Conservation (phyloP, 495 filamentous ascomycete genomes). For the Penicillium manginii region DNA sequence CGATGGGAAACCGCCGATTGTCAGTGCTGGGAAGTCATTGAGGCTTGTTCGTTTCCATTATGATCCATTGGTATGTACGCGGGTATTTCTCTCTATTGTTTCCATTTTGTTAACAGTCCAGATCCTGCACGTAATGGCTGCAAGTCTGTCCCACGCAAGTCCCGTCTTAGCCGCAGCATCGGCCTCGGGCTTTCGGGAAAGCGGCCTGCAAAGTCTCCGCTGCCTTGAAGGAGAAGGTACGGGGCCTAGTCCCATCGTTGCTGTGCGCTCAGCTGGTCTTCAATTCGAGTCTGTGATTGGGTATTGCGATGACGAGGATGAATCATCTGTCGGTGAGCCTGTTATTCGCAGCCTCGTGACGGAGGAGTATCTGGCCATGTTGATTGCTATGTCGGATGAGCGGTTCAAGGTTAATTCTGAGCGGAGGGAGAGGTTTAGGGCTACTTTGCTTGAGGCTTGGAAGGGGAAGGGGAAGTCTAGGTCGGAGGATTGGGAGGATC, state of each 20-base stretch:
- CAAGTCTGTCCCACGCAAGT: slow-evolving; percentile 72
- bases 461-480: slow-evolving; percentile 22
- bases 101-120: slow-evolving; percentile 33
- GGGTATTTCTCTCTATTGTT: slow-evolving; percentile 3
- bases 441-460: slow-evolving; percentile 25
- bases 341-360: slow-evolving; percentile 49
- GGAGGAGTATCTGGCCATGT: slow-evolving; percentile 61
- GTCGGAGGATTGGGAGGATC: slow-evolving; percentile 52
- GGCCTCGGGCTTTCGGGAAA: slow-evolving; percentile 85
- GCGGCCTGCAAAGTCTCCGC: slow-evolving; percentile 61
- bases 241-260: slow-evolving; percentile 70
- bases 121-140: slow-evolving; percentile 87
- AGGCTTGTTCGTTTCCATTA: slow-evolving; percentile 88
- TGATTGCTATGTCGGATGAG: slow-evolving; percentile 73
- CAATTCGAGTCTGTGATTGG: slow-evolving; percentile 80
- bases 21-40: slow-evolving; percentile 20
- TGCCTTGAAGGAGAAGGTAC: slow-evolving; percentile 37
- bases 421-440: slow-evolving; percentile 65
- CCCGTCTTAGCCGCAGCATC: slow-evolving; percentile 71
- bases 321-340: slow-evolving; percentile 22
- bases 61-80: slow-evolving; percentile 84
- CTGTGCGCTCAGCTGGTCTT: slow-evolving; percentile 78
- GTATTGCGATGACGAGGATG: slow-evolving; percentile 43
- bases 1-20: slow-evolving; percentile 31
- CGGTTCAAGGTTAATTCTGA: slow-evolving; percentile 75